These are phyloP conservation scores for Aspergillus sclerotialis DNA, from an alignment of 2,329 filamentous ascomycete species.

Conservation along the genomic window DNA sequence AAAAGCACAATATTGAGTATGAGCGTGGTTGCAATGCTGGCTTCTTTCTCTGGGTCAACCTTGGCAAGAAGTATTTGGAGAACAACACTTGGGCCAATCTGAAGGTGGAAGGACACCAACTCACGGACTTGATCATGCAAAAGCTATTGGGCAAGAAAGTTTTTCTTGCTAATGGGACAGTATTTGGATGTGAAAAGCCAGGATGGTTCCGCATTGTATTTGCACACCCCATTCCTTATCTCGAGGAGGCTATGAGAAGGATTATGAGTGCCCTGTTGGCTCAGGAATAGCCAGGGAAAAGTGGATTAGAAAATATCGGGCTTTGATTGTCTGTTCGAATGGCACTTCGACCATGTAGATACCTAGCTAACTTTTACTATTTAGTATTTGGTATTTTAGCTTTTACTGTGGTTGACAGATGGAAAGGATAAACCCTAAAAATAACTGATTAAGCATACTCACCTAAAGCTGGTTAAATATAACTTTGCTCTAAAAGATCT, in stretches of 20 bases:
- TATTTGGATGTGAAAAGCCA: constrained; percentile 31
- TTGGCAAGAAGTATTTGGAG: constrained; percentile 29
- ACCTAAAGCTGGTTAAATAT: no score
- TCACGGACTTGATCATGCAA: constrained; percentile 25
- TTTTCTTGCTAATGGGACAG: constrained; percentile 27
- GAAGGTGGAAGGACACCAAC: constrained; percentile 3
- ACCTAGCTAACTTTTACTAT: no score
- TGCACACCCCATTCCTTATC: constrained; percentile 22
- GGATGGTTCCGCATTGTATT: constrained; percentile 41
- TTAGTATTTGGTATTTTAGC: no score
- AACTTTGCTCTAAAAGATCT: no score
- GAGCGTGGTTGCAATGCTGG: constrained; percentile 46
- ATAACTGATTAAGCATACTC: no score
- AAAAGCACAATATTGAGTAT: constrained; percentile 40
- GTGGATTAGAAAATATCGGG: no score
- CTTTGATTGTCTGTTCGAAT: no score
- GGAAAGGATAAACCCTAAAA: no score
- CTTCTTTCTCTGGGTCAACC: constrained; percentile 51
- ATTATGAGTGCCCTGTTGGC: constrained; percentile 16
- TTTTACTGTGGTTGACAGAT: no score
- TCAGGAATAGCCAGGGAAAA: constrained; percentile 4
- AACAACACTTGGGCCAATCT: constrained; percentile 12
- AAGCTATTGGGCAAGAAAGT: constrained; percentile 30
- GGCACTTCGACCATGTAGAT: no score
- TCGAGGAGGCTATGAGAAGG: constrained; percentile 27